phyloP scores from a whole-genome alignment of 352 stramenopile species.

The Phytophthora vignae region DNA sequence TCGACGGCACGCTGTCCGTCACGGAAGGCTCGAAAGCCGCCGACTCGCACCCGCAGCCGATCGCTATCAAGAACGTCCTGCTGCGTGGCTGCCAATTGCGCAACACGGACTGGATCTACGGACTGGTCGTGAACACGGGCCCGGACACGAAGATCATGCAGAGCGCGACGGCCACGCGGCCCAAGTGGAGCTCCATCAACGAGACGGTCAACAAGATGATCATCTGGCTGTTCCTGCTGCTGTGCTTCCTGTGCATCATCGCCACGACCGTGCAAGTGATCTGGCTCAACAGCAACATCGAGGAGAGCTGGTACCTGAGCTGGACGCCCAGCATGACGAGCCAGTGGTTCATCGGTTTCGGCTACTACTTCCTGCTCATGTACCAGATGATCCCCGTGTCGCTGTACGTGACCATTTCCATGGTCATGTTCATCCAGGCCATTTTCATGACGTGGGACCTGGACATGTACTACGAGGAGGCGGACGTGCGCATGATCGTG shows the following conservation, averaged over 20 bases:
- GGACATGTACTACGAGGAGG: slow-evolving; percentile 93
- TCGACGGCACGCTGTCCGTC: slow-evolving; percentile 72
- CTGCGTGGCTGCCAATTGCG: slow-evolving; percentile 87
- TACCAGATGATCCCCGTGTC: slow-evolving; percentile 98
- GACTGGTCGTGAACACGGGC: slow-evolving; percentile 90
- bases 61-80: slow-evolving; percentile 90
- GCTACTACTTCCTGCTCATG: slow-evolving; percentile 96
- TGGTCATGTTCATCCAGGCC: slow-evolving; percentile 95
- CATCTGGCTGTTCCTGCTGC: slow-evolving; percentile 74
- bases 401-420: slow-evolving; percentile 97
- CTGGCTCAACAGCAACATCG: slow-evolving; percentile 66
- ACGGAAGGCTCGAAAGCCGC: slow-evolving; percentile 25
- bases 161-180: slow-evolving; percentile 57
- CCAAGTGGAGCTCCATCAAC: slow-evolving; percentile 89
- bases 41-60: slow-evolving; percentile 54
- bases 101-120: slow-evolving; percentile 92
- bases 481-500: slow-evolving; percentile 89
- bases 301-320: slow-evolving; percentile 57
- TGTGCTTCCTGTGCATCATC: slow-evolving; percentile 63
- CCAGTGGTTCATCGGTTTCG: slow-evolving; percentile 85
- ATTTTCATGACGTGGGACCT: slow-evolving; percentile 94
- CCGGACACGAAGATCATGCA: slow-evolving; percentile 90
- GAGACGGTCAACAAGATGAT: slow-evolving; percentile 85
- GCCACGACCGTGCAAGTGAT: slow-evolving; percentile 67
- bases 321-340: slow-evolving; percentile 54